Evolutionary conservation across 345 rosid species (phyloP).

Genomic region (Eucalyptus decipiens): DNA sequence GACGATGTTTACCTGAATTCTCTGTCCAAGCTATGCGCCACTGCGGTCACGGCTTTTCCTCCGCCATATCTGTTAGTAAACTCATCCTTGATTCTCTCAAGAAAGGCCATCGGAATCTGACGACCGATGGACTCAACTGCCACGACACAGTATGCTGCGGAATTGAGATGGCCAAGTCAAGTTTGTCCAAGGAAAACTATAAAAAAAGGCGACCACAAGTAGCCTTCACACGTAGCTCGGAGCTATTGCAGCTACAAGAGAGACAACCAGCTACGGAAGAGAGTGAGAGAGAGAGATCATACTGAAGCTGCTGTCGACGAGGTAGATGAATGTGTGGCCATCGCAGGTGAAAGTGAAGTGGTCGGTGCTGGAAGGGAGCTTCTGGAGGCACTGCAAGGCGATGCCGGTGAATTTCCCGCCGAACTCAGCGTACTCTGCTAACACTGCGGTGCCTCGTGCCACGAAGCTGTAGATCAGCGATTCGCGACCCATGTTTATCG

Average conservation of each 20-base stretch:
- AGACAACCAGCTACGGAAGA: neutral
- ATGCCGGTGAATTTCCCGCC: neutral
- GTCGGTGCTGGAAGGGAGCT: neutral
- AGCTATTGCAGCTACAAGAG: neutral
- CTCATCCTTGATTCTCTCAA: slow-evolving; percentile 25
- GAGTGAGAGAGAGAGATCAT: neutral
- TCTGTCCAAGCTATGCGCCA: slow-evolving; percentile 10
- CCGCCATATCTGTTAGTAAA: slow-evolving; percentile 12
- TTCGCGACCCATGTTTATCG: neutral
- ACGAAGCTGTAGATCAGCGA: neutral
- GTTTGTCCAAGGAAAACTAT: neutral
- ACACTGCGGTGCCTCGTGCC: neutral
- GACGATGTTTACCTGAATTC: slow-evolving; percentile 1
- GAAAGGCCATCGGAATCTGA: slow-evolving; percentile 21
- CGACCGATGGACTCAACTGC: slow-evolving; percentile 25
- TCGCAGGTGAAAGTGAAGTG: neutral
- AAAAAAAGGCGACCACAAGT: neutral
- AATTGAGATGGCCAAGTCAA: neutral
- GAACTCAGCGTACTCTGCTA: neutral
- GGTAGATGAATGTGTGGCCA: neutral
- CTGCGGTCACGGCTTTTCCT: slow-evolving; percentile 20
- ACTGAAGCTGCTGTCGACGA: neutral
- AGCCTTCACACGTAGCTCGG: neutral
- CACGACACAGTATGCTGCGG: slow-evolving; percentile 27
- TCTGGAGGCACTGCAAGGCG: neutral